Conservation (phyloP, 345 rosid species). For the Bruguiera parviflora region DNA sequence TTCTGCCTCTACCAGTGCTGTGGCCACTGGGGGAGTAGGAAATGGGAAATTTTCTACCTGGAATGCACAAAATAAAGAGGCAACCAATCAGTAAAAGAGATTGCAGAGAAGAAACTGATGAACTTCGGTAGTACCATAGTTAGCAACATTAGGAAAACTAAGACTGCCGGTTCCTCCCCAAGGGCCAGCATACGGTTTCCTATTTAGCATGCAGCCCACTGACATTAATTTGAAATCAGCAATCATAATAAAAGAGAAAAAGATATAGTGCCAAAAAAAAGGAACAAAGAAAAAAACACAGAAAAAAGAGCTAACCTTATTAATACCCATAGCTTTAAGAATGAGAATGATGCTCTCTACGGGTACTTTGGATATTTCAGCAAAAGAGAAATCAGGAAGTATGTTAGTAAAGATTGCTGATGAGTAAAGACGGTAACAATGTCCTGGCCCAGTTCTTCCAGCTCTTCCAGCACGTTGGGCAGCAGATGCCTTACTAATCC, state of each 20-base stretch:
- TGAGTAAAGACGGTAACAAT: constrained; percentile 87
- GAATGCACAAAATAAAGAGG: not conserved
- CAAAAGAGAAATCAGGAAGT: constrained; percentile 63
- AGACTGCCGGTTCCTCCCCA: not conserved
- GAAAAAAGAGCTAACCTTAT: constrained; percentile 46
- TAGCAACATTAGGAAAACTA: too few relatives aligned
- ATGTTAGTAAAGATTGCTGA: constrained; percentile 70
- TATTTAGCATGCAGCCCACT: not conserved
- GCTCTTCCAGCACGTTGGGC: constrained; percentile 96
- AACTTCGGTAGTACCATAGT: not conserved
- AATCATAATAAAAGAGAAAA: constrained; percentile 3
- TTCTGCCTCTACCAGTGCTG: constrained; percentile 66
- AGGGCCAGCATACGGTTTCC: not conserved
- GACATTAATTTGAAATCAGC: not conserved
- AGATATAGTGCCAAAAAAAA: not conserved
- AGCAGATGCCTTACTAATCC: constrained; percentile 95
- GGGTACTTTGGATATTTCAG: constrained; percentile 83
- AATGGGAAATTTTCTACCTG: constrained; percentile 92
- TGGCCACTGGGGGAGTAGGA: constrained; percentile 74
- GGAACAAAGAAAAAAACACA: constrained; percentile 10
- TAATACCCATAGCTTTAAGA: constrained; percentile 81
- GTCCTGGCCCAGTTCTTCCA: constrained; percentile 96
- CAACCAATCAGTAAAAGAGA: not conserved
- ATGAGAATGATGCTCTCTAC: constrained; percentile 81
- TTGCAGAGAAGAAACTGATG: not conserved